A percentile compares a stretch with the other conserved stretches of the same genome.
Conservation (phyloP, 768 basidiomycete species). For the Termitomyces sp. region DNA sequence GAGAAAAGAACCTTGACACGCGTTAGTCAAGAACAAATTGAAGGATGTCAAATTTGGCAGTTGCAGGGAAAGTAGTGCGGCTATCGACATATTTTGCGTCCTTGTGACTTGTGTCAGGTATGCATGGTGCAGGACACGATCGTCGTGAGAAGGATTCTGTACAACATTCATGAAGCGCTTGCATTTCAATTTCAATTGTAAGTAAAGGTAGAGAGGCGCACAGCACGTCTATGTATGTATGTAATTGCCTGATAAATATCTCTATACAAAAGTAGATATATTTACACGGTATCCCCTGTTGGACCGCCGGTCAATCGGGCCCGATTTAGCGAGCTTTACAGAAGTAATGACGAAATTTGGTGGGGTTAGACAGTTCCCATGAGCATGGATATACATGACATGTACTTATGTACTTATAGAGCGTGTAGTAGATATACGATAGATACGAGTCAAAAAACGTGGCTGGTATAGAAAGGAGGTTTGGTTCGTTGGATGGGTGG, state of each 20-base stretch:
- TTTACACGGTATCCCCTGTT: background rate
- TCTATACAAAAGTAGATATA: background rate
- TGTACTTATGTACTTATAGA: constrained; percentile 27
- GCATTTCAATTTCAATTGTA: background rate
- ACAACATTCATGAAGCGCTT: background rate
- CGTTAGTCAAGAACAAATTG: background rate
- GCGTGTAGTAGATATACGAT: constrained; percentile 35
- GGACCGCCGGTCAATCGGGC: background rate
- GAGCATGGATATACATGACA: constrained; percentile 21
- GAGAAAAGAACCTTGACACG: background rate
- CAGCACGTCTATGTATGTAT: too few species aligned
- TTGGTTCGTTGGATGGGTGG: constrained; percentile 1
- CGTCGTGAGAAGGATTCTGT: background rate
- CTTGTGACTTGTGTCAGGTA: background rate
- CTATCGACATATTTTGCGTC: background rate
- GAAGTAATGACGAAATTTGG: constrained; percentile 1
- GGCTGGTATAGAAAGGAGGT: constrained; percentile 17
- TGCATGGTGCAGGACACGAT: background rate
- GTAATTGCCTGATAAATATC: background rate
- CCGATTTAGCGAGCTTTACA: background rate
- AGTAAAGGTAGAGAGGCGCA: background rate
- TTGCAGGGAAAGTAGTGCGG: background rate
- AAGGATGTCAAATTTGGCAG: background rate
- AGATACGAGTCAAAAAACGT: constrained; percentile 26
- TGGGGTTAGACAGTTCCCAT: constrained; percentile 8